These are phyloP conservation scores for Xerocomus amazonicus DNA, from an alignment of 1,284 basidiomycete species.

Conservation along the genomic window DNA sequence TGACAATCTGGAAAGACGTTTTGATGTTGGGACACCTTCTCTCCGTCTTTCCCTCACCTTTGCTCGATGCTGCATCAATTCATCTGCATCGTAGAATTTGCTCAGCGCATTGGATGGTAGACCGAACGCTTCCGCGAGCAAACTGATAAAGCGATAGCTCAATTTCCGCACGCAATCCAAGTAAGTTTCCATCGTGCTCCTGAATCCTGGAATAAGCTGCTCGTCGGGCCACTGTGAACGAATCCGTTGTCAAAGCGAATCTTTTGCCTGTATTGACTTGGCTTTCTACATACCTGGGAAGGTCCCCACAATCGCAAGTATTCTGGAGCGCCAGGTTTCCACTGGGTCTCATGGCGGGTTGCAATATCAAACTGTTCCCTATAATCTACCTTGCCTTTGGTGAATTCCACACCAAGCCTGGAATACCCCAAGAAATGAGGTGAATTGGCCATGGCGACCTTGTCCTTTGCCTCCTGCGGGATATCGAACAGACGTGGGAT, in stretches of 20 bases:
- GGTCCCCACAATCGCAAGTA: conserved; percentile 40
- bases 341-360: conserved; percentile 34
- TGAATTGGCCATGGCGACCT: conserved; percentile 38
- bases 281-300: conserved; percentile 31
- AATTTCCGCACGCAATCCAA: conserved; percentile 27
- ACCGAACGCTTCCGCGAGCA: conserved; percentile 32
- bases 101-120: conserved; percentile 30
- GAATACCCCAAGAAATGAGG: conserved; percentile 42
- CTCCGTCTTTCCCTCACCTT: conserved; percentile 20
- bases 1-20: conserved; percentile 31
- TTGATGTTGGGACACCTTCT: neutral
- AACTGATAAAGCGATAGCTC: conserved; percentile 24
- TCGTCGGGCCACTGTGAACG: conserved; percentile 39
- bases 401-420: conserved; percentile 36
- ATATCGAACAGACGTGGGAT: conserved; percentile 38
- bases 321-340: conserved; percentile 37
- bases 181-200: conserved; percentile 27
- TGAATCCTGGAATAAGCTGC: conserved; percentile 36
- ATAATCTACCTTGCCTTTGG: conserved; percentile 36
- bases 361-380: conserved; percentile 43
- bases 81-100: conserved; percentile 31
- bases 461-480: conserved; percentile 35
- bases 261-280: neutral
- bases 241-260: neutral
- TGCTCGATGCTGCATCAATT: conserved; percentile 32